Evolutionary conservation across 306 rosid species (phyloP), one percentile per base, ranked within the genome.

Genomic region (Cucurbita maxima): DNA sequence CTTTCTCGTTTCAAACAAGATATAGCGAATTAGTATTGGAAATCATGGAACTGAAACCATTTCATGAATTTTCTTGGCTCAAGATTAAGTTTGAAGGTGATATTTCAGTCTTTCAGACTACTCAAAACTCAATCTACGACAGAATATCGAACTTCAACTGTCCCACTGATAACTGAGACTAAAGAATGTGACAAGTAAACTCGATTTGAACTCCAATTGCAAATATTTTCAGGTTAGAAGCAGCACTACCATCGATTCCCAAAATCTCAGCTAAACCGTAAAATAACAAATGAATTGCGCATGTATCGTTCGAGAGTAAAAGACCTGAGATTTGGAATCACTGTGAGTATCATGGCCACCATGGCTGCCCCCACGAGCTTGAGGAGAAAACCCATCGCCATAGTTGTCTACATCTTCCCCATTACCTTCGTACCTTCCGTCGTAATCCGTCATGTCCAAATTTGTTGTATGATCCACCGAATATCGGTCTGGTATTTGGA

Each of bases 261-360:
- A 58, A 73, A n/a, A 25, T 43, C 34, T 51, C 10, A 52, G n/a
- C 8, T 67, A 58, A 54, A 12, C n/a, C 12, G 10, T 77, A 69
- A 67, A 51, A 13, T 11, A 25, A 56, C 11, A 9, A 8, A 34
- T 8, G 22, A 74, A 30, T 71, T 20, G 57, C 0, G 52, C 6
- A 2, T 7, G 34, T 3, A 15, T 74, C 7, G 1, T 1, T 43
- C 8, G 0, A 25, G 20, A 5, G 11, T 37, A 48, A 3, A 61
- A 64, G 76, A 94, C 99, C 76, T 78, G 90, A 76, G 95, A 83
- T 85, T 89, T 94, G 78, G 92, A 83, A 76, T 88, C 97, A 74
- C 52, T 80, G 80, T 80, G 81, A 74, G 88, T 88, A 10, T 88
- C 85, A 66, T 75, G 54, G 57, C 75, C 77, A 16, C 84, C 83